Conservation (phyloP, 306 rosid genomes). For the Medicago truncatula region MtrunA17r5.0-ANR NC_053049.1:7141501-7142000, state of each 20-base stretch:
- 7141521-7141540: constrained; percentile 28
- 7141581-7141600: constrained; percentile 20
- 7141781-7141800: background rate
- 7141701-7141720: constrained; percentile 84
- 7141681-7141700: constrained; percentile 80
- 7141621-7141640: constrained; percentile 11
- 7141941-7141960: constrained; percentile 26
- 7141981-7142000: constrained; percentile 68
- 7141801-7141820: constrained; percentile 21
- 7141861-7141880: constrained; percentile 83
- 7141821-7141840: constrained; percentile 35
- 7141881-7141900: constrained; percentile 70
- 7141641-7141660: constrained; percentile 14
- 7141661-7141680: constrained; percentile 38
- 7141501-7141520: background rate
- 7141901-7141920: constrained; percentile 38
- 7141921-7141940: constrained; percentile 27
- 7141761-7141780: constrained; percentile 39
- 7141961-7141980: constrained; percentile 31
- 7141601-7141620: constrained; percentile 14
- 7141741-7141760: constrained; percentile 69
- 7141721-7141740: constrained; percentile 89
- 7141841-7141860: constrained; percentile 63
- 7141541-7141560: constrained; percentile 23
- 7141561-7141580: constrained; percentile 35